phyloP scores from a whole-genome alignment of 805 yeast species.

The Torulaspora maleeae region DNA sequence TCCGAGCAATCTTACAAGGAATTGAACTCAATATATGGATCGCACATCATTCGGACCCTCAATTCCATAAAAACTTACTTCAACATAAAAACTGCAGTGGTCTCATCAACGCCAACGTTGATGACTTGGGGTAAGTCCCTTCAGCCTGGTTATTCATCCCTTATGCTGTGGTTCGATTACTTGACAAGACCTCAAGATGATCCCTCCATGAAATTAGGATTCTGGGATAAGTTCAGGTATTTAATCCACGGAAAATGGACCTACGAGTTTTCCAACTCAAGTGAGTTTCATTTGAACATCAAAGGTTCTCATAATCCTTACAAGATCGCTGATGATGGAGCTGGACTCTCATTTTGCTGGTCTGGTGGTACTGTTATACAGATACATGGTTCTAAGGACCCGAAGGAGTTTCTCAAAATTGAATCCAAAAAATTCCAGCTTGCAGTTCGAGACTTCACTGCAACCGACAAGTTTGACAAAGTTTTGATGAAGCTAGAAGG shows the following conservation, averaged over 20 bases:
- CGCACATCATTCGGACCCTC: slow-evolving; percentile 55
- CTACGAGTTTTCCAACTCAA: slow-evolving; percentile 42
- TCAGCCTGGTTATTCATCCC: slow-evolving; percentile 55
- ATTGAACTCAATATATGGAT: slow-evolving; percentile 51
- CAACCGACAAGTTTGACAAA: slow-evolving; percentile 38
- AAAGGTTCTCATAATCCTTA: slow-evolving; percentile 60
- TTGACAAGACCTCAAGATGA: slow-evolving; percentile 68
- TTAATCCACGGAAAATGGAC: slow-evolving; percentile 49
- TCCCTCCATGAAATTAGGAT: slow-evolving; percentile 58
- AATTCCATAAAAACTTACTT: slow-evolving; percentile 56
- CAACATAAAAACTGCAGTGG: slow-evolving; percentile 44
- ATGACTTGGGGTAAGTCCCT: slow-evolving; percentile 62
- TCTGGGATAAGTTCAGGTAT: slow-evolving; percentile 65
- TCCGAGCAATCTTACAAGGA: slow-evolving; percentile 29
- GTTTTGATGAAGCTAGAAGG: slow-evolving; percentile 59
- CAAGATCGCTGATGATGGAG: slow-evolving; percentile 49
- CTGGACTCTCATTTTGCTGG: slow-evolving; percentile 67
- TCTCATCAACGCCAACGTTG: slow-evolving; percentile 45
- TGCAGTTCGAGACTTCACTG: slow-evolving; percentile 46
- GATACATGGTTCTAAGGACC: slow-evolving; percentile 47
- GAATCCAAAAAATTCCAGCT: slow-evolving; percentile 54
- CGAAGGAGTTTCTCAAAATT: slow-evolving; percentile 48
- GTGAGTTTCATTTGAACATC: slow-evolving; percentile 57
- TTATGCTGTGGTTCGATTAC: slow-evolving; percentile 61
- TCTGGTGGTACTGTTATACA: slow-evolving; percentile 47